These are phyloP conservation scores for Aspergillus sp. DNA, from an alignment of 2,329 filamentous ascomycete species.

Conservation along the genomic window DNA sequence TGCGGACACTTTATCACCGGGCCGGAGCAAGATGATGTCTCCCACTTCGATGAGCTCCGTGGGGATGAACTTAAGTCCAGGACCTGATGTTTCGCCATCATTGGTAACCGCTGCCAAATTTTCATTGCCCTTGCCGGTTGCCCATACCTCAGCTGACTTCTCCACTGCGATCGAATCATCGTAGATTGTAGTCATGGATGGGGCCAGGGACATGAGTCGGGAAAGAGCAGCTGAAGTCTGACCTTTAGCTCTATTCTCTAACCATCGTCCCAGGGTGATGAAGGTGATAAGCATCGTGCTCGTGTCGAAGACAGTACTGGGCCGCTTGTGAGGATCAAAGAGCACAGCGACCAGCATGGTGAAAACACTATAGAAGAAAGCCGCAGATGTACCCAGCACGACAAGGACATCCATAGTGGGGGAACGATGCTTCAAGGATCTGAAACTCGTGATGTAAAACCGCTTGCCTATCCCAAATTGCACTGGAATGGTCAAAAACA, in stretches of 20 bases:
- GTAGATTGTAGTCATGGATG: conserved; percentile 96
- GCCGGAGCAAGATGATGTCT: conserved; percentile 84
- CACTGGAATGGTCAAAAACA: conserved; percentile 78
- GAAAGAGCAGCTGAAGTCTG: conserved; percentile 93
- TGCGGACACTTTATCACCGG: conserved; percentile 92
- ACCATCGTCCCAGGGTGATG: conserved; percentile 77
- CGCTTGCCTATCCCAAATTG: conserved; percentile 94
- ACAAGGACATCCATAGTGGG: conserved; percentile 98
- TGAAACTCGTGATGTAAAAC: conserved; percentile 90
- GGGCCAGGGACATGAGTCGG: conserved; percentile 86
- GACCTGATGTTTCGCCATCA: conserved; percentile 36
- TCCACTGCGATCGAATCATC: conserved; percentile 87
- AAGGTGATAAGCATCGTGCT: conserved; percentile 98
- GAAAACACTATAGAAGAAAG: conserved; percentile 89
- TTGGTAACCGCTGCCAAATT: conserved; percentile 6
- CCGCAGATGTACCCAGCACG: conserved; percentile 84
- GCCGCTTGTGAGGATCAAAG: conserved; percentile 66
- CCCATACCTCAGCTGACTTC: conserved; percentile 78
- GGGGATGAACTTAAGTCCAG: conserved; percentile 73
- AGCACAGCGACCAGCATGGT: conserved; percentile 77
- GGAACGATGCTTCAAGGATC: conserved; percentile 79
- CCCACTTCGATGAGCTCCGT: conserved; percentile 91
- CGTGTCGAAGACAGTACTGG: conserved; percentile 89
- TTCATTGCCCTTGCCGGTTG: conserved; percentile 17
- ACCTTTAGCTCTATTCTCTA: conserved; percentile 92